Percentiles rank a stretch among this genome's conserved stretches.
Conservation (phyloP, 768 basidiomycete species). For the Xerocomellus chrysenteron region DNA sequence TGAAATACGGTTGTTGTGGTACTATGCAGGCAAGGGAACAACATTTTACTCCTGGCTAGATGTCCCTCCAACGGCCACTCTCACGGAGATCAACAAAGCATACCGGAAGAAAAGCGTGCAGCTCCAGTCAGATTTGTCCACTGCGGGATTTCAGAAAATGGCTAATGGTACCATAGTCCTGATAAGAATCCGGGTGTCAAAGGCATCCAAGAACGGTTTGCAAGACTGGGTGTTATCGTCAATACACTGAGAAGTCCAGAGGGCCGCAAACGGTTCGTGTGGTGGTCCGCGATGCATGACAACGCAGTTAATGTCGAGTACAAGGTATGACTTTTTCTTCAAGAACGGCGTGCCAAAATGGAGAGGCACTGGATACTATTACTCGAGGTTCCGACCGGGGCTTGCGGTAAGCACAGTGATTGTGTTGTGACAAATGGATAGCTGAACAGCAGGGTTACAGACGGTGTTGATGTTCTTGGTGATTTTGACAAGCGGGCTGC, state of each 20-base stretch:
- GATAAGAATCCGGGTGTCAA: constrained; percentile 92
- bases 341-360: constrained; percentile 97
- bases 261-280: constrained; percentile 69
- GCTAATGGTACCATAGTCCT: constrained; percentile 52
- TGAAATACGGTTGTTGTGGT: neutral
- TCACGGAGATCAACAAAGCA: constrained; percentile 79
- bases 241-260: constrained; percentile 78
- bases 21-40: constrained; percentile 69
- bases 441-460: constrained; percentile 37
- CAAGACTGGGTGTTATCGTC: constrained; percentile 84
- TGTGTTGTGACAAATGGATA: neutral
- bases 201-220: constrained; percentile 83
- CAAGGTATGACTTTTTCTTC: constrained; percentile 89
- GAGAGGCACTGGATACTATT: constrained; percentile 97
- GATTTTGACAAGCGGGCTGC: constrained; percentile 74
- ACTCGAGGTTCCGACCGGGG: constrained; percentile 93
- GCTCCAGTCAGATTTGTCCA: constrained; percentile 68
- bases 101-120: constrained; percentile 89
- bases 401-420: constrained; percentile 54
- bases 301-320: constrained; percentile 1
- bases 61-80: constrained; percentile 69
- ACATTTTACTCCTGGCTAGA: constrained; percentile 95
- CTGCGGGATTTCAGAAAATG: neutral
- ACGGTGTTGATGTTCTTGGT: constrained; percentile 76
- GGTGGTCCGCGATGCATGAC: neutral